phyloP scores from a whole-genome alignment of 257 asterid species.

The Striga asiatica region DNA sequence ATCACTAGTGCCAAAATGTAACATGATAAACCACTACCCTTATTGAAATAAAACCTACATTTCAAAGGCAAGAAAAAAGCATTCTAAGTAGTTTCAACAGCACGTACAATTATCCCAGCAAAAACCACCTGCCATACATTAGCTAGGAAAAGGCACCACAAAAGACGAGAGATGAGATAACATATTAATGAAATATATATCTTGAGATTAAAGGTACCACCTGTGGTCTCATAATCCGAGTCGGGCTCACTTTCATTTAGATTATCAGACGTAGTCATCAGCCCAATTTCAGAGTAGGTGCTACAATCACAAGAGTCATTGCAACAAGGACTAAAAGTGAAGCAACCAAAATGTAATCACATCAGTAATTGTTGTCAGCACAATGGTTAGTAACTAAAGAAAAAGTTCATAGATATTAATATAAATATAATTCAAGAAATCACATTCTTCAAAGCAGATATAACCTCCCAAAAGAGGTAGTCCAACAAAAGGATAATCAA shows the following conservation, averaged over 20 bases:
- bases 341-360: background rate
- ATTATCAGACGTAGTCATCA: background rate
- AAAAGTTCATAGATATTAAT: background rate
- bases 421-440: background rate
- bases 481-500: background rate
- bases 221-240: background rate
- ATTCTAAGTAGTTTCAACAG: slow-evolving; percentile 20
- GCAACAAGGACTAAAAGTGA: background rate
- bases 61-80: slow-evolving; percentile 3
- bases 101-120: background rate
- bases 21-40: slow-evolving; percentile 7
- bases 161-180: background rate
- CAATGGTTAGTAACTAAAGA: background rate
- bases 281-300: background rate
- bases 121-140: background rate
- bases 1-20: too few relatives aligned
- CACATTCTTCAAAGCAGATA: background rate
- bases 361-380: background rate
- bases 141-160: background rate
- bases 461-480: background rate
- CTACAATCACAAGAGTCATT: background rate
- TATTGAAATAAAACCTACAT: background rate
- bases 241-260: background rate
- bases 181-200: background rate
- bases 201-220: background rate